A percentile compares a stretch with the other conserved stretches of the same genome.
Conservation (phyloP, 2,329 filamentous ascomycete species). For the Ampelomyces quisqualis region DNA sequence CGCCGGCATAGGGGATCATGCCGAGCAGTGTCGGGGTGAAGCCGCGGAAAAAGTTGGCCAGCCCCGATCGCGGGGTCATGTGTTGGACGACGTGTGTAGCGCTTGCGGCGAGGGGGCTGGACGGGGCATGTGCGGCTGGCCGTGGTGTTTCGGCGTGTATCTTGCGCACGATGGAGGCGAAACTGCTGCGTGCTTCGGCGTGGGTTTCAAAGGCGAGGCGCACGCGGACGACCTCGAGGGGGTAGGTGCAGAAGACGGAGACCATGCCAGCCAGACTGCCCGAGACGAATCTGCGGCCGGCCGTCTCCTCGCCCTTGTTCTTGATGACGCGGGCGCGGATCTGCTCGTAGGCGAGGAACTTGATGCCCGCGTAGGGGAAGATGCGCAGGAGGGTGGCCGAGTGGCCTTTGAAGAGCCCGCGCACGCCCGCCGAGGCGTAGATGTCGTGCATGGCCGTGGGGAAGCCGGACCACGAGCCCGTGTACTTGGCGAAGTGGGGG, state of each 20-base stretch:
- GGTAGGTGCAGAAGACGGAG: slow-evolving; percentile 95
- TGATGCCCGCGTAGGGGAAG: slow-evolving; percentile 96
- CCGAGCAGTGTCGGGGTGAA: slow-evolving; percentile 87
- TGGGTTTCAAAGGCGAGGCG: slow-evolving; percentile 94
- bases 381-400: slow-evolving; percentile 91
- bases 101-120: slow-evolving; percentile 46
- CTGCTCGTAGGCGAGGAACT: slow-evolving; percentile 97
- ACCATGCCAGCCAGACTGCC: slow-evolving; percentile 80
- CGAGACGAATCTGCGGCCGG: slow-evolving; percentile 70
- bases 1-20: slow-evolving; percentile 95
- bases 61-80: slow-evolving; percentile 63
- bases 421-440: slow-evolving; percentile 68
- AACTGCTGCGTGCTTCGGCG: slow-evolving; percentile 65
- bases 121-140: slow-evolving; percentile 25
- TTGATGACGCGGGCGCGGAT: slow-evolving; percentile 79
- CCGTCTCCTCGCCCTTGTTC: slow-evolving; percentile 72
- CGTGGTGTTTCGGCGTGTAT: slow-evolving; percentile 77
- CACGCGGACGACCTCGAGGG: slow-evolving; percentile 88
- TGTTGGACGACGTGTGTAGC: slow-evolving; percentile 51
- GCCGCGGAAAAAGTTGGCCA: slow-evolving; percentile 92
- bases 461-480: slow-evolving; percentile 83
- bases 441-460: slow-evolving; percentile 82
- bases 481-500: slow-evolving; percentile 90
- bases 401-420: slow-evolving; percentile 87
- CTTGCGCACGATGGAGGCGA: slow-evolving; percentile 74